Evolutionary conservation across 2,329 filamentous ascomycete genomes (phyloP).

Genomic region (Pseudocercospora cruenta): DNA sequence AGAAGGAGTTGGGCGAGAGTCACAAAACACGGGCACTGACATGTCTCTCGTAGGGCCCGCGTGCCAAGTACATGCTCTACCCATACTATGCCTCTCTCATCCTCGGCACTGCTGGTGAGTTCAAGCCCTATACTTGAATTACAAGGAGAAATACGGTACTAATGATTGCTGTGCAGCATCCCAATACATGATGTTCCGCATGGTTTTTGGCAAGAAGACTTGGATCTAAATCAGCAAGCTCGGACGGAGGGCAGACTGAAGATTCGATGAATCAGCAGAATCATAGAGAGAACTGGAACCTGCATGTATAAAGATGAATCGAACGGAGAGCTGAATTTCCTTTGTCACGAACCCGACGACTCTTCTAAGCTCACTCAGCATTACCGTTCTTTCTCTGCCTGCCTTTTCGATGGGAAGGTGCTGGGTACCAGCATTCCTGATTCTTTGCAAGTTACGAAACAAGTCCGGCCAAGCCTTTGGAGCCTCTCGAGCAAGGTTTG

Average conservation of each 20-base stretch:
- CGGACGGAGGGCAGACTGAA: not conserved
- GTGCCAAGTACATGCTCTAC: slow-evolving; percentile 66
- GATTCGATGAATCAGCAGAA: not conserved
- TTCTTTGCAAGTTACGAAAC: not conserved
- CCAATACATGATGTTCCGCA: slow-evolving; percentile 74
- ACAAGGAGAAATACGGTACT: not conserved
- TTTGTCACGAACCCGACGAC: not conserved
- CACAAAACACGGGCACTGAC: slow-evolving; percentile 22
- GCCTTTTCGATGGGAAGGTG: not conserved
- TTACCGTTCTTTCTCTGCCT: not conserved
- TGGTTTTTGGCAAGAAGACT: slow-evolving; percentile 77
- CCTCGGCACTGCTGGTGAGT: slow-evolving; percentile 58
- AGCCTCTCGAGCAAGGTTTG: not conserved
- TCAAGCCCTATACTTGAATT: not conserved
- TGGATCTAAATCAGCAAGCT: slow-evolving; percentile 54
- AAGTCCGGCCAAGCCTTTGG: not conserved
- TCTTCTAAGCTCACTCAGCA: not conserved
- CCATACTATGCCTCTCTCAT: slow-evolving; percentile 65
- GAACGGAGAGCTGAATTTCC: slow-evolving; percentile 5
- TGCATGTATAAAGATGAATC: slow-evolving; percentile 3
- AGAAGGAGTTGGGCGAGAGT: not conserved
- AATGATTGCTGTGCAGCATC: slow-evolving; percentile 37
- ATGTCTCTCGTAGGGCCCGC: slow-evolving; percentile 57
- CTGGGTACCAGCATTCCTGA: not conserved
- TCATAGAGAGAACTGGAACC: not conserved